Evolutionary conservation across 2,329 filamentous ascomycete genomes (phyloP).

Genomic region (Monascus ruber): DNA sequence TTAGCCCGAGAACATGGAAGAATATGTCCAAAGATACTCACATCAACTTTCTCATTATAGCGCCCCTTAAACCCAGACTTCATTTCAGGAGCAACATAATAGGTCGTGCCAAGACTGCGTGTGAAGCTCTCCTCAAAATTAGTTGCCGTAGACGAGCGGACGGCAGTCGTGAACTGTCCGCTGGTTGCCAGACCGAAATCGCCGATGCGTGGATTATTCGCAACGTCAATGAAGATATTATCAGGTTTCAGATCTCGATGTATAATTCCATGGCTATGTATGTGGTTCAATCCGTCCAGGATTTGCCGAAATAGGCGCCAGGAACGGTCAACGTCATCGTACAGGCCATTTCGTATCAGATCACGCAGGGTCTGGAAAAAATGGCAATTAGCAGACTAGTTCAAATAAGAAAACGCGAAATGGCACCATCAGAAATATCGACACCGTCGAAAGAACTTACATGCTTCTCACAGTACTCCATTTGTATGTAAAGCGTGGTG

Average conservation of each 20-base stretch:
- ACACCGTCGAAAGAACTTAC: conserved; percentile 33
- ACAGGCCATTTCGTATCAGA: conserved; percentile 65
- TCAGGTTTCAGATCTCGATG: conserved; percentile 95
- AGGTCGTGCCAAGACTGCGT: conserved; percentile 60
- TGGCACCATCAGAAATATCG: neutral
- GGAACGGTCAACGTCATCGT: conserved; percentile 62
- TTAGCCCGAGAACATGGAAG: conserved; percentile 3
- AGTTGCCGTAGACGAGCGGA: conserved; percentile 24
- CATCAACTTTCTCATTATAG: conserved; percentile 89
- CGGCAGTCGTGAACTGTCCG: conserved; percentile 47
- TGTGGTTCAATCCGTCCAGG: conserved; percentile 77
- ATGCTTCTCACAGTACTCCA: conserved; percentile 95
- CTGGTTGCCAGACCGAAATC: conserved; percentile 93
- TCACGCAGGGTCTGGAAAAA: conserved; percentile 63
- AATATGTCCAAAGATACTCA: conserved; percentile 30
- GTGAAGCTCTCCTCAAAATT: conserved; percentile 32
- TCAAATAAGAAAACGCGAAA: neutral
- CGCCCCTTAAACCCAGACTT: conserved; percentile 61
- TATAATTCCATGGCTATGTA: conserved; percentile 83
- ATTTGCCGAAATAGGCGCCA: conserved; percentile 91
- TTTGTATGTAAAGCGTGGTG: conserved; percentile 87
- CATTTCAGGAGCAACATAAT: conserved; percentile 90
- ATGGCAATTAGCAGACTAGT: conserved; percentile 2
- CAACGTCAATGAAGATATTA: conserved; percentile 89
- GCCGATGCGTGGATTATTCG: conserved; percentile 86